A percentile compares a stretch with the other conserved stretches of the same genome.
Evolutionary conservation across 306 rosid species (phyloP).

Genomic region (Senna siamea): DNA sequence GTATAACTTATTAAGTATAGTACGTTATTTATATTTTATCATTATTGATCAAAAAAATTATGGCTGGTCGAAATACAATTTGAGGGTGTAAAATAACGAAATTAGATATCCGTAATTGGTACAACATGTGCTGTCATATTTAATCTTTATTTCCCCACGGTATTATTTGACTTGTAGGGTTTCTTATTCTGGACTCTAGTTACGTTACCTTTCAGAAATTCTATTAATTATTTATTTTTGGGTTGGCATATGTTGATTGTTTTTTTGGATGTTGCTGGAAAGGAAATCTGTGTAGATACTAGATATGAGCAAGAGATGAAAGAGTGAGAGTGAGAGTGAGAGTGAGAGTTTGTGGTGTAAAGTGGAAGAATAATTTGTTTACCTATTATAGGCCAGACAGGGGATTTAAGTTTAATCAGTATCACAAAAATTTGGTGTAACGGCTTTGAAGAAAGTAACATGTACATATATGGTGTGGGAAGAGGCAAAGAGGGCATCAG

Average conservation of each 20-base stretch:
- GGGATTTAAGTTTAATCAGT: background rate
- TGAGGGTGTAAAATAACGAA: background rate
- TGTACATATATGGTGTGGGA: background rate
- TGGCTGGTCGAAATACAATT: slow-evolving; percentile 1
- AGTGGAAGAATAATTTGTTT: background rate
- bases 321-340: background rate
- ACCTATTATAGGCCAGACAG: background rate
- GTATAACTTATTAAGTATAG: too few species aligned
- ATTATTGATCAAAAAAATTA: too few species aligned
- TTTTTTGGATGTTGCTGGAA: too few species aligned
- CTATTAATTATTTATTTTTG: background rate
- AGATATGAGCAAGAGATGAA: background rate
- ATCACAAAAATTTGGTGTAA: background rate
- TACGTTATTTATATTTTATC: too few species aligned
- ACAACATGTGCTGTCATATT: too few species aligned
- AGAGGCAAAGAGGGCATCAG: background rate
- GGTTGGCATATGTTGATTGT: too few species aligned
- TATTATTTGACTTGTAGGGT: background rate
- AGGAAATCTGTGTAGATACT: too few species aligned
- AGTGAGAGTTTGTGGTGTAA: background rate
- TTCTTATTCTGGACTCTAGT: background rate
- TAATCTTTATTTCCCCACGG: slow-evolving; percentile 3
- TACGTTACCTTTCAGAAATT: background rate
- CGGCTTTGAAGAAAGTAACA: background rate
- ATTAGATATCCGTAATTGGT: too few species aligned